Evolutionary conservation across 768 basidiomycete species (phyloP).

Genomic region (Clavaria fumosa): DNA sequence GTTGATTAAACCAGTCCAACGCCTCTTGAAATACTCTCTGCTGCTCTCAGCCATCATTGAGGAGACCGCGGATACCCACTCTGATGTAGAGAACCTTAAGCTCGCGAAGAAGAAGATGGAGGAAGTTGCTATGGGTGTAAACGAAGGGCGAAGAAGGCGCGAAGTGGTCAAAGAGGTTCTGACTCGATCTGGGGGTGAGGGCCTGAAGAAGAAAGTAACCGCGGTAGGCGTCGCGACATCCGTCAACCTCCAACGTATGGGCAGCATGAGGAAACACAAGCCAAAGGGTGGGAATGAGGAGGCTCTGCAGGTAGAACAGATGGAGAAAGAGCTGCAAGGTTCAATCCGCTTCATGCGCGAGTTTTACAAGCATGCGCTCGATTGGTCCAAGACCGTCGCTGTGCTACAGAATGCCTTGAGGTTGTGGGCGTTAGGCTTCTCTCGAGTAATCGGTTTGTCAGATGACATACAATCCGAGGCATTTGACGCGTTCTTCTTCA

Average conservation of each 20-base stretch:
- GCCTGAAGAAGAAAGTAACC: constrained; percentile 19
- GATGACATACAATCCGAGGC: constrained; percentile 28
- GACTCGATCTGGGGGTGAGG: constrained; percentile 9
- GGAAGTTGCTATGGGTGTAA: constrained; percentile 59
- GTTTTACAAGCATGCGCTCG: constrained; percentile 44
- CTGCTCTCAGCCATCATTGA: constrained; percentile 65
- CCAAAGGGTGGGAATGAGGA: constrained; percentile 22
- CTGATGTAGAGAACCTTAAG: constrained; percentile 44
- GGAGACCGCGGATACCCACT: constrained; percentile 54
- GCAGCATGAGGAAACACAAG: constrained; percentile 27
- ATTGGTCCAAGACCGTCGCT: constrained; percentile 43
- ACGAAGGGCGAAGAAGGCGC: constrained; percentile 58
- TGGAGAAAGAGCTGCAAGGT: constrained; percentile 41
- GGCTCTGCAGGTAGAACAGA: constrained; percentile 34
- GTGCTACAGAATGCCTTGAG: constrained; percentile 34
- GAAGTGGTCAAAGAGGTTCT: constrained; percentile 73
- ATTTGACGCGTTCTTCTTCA: constrained; percentile 51
- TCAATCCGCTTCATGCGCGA: constrained; percentile 43
- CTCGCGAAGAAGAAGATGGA: constrained; percentile 46
- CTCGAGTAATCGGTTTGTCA: constrained; percentile 47
- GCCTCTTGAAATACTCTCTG: constrained; percentile 86
- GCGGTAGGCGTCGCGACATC: constrained; percentile 34
- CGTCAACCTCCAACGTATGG: constrained; percentile 48
- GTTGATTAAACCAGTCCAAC: constrained; percentile 95
- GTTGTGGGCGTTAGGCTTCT: constrained; percentile 52